phyloP scores from a whole-genome alignment of 352 stramenopile genomes.

The Globisporangium cylindrosporum region DNA sequence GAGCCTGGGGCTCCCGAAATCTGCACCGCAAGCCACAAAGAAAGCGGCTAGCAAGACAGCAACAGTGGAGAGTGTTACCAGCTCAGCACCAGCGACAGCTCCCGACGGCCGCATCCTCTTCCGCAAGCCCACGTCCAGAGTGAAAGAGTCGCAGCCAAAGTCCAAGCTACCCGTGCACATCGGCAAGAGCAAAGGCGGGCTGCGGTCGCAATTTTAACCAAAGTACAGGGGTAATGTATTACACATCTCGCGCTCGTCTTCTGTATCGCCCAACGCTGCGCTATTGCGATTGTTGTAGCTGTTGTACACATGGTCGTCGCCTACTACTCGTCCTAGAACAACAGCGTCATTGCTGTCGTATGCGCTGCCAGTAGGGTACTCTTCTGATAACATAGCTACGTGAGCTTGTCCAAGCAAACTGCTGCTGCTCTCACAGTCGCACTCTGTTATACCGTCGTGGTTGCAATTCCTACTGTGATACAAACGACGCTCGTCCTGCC shows the following conservation, averaged over 20 bases:
- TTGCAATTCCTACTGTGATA: background rate
- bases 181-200: constrained; percentile 77
- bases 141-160: constrained; percentile 24
- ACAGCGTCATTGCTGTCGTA: background rate
- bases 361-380: background rate
- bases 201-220: constrained; percentile 65
- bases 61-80: constrained; percentile 4
- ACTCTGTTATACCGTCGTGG: background rate
- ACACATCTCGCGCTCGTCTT: background rate
- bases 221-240: constrained; percentile 15
- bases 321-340: background rate
- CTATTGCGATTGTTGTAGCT: background rate
- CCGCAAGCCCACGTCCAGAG: constrained; percentile 47
- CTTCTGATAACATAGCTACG: background rate
- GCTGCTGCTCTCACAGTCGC: background rate
- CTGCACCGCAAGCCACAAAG: constrained; percentile 15
- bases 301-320: background rate
- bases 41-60: constrained; percentile 6
- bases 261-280: background rate
- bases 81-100: constrained; percentile 20
- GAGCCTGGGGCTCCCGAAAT: constrained; percentile 54
- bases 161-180: constrained; percentile 70
- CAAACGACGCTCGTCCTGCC: background rate
- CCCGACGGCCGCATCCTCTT: constrained; percentile 67
- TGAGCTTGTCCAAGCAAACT: background rate